A percentile compares a stretch with the other conserved stretches of the same genome.
These are phyloP conservation scores for Lippia alba DNA, from an alignment of 305 asterid species.

Conservation along the genomic window DNA sequence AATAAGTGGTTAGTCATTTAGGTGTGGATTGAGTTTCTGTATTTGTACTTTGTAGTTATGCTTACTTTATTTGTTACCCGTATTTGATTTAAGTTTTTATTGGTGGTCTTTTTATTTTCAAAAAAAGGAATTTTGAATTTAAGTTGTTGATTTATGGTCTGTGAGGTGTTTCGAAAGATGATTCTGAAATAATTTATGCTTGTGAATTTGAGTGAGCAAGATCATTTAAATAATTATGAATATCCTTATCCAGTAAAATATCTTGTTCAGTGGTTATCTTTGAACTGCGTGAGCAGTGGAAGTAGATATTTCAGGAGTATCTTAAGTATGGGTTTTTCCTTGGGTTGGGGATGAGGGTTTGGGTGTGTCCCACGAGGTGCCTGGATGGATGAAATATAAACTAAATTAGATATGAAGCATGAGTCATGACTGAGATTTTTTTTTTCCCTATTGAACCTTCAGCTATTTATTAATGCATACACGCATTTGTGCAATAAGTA, in stretches of 20 bases:
- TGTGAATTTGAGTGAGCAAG: slow-evolving; percentile 1
- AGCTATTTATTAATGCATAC: slow-evolving; percentile 9
- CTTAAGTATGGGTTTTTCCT: slow-evolving; percentile 4
- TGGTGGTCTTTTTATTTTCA: not conserved
- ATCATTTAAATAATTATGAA: not conserved
- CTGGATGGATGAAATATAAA: slow-evolving; percentile 1
- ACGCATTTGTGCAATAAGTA: not conserved
- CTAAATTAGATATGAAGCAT: not conserved
- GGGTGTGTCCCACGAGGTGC: not conserved
- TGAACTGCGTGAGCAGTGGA: slow-evolving; percentile 16
- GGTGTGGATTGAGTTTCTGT: not conserved
- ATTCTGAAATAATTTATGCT: slow-evolving; percentile 16
- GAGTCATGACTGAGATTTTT: not conserved
- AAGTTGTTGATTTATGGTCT: slow-evolving; percentile 19
- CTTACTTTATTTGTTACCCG: not conserved
- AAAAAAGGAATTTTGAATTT: not conserved
- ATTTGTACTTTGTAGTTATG: not conserved
- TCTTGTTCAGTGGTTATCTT: slow-evolving; percentile 12
- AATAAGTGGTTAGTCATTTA: not conserved
- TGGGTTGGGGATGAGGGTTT: slow-evolving; percentile 12
- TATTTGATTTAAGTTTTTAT: not conserved
- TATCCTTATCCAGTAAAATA: not conserved
- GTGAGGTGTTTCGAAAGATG: not conserved
- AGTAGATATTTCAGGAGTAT: not conserved
- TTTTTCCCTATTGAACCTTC: not conserved